Percentiles rank a stretch among this genome's conserved stretches.
Conservation (phyloP, 805 yeast genomes). For the Hanseniaspora taiwanica region DNA sequence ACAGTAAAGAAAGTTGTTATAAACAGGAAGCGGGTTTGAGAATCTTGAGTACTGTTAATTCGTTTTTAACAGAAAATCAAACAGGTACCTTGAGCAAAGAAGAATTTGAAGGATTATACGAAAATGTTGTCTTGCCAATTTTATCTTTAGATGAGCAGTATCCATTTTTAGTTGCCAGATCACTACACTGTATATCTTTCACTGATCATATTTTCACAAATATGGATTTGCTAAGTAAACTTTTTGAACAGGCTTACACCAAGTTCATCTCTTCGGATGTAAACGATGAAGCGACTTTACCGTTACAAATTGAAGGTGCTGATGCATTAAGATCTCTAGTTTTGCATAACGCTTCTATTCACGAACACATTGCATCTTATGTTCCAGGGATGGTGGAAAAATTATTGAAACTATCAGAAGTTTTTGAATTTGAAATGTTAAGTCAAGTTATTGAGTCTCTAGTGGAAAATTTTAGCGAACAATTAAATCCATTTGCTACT, state of each 20-base stretch:
- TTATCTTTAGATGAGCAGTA: slow-evolving; percentile 33
- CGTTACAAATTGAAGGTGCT: slow-evolving; percentile 78
- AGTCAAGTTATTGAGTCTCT: slow-evolving; percentile 91
- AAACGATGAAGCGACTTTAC: slow-evolving; percentile 38
- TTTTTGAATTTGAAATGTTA: slow-evolving; percentile 74
- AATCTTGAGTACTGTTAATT: slow-evolving; percentile 58
- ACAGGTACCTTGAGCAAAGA: slow-evolving; percentile 21
- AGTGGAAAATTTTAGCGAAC: slow-evolving; percentile 76
- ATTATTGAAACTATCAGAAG: slow-evolving; percentile 59
- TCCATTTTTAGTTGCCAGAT: slow-evolving; percentile 60
- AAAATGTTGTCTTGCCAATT: slow-evolving; percentile 49
- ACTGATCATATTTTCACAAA: slow-evolving; percentile 24
- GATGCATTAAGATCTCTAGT: slow-evolving; percentile 74
- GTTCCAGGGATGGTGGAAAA: slow-evolving; percentile 76
- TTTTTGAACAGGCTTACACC: slow-evolving; percentile 29
- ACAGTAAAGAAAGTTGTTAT: slow-evolving; percentile 32
- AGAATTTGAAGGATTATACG: slow-evolving; percentile 51
- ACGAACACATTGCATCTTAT: slow-evolving; percentile 52
- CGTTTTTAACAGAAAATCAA: slow-evolving; percentile 22
- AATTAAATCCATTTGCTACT: slow-evolving; percentile 77
- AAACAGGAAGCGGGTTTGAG: slow-evolving; percentile 75
- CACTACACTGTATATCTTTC: slow-evolving; percentile 43
- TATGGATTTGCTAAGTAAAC: slow-evolving; percentile 26
- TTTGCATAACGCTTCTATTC: slow-evolving; percentile 47
- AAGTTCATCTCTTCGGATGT: slow-evolving; percentile 22